Percentiles rank a stretch among this genome's conserved stretches.
Evolutionary conservation across 345 rosid genomes (phyloP).

Genomic region (Melaleuca alternifolia): DNA sequence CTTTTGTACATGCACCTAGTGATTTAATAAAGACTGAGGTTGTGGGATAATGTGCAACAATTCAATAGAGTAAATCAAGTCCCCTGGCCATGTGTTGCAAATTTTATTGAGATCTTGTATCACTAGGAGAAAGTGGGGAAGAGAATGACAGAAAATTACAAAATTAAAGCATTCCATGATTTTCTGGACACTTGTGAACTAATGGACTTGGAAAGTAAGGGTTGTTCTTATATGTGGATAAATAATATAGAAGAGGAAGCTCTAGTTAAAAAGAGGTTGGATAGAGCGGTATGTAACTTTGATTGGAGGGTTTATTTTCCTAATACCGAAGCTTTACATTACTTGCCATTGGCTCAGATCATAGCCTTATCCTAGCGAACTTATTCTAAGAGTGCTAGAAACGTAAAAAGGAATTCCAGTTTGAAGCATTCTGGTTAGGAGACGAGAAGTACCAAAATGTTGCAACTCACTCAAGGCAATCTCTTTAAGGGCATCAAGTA

Average conservation of each 20-base stretch:
- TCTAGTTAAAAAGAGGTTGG: background rate
- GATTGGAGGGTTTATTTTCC: background rate
- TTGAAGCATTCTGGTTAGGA: background rate
- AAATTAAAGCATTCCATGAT: background rate
- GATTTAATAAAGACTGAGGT: background rate
- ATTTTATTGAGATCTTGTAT: background rate
- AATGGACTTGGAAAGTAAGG: too few relatives aligned
- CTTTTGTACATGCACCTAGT: accelerated
- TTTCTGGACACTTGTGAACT: background rate
- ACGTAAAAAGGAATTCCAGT: background rate
- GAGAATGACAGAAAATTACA: background rate
- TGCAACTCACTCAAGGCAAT: background rate
- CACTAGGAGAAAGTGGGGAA: background rate
- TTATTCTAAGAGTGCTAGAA: background rate
- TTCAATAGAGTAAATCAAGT: accelerated
- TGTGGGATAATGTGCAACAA: background rate
- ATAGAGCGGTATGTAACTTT: background rate
- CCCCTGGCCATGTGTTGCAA: background rate
- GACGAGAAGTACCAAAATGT: too few relatives aligned
- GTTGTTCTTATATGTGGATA: background rate
- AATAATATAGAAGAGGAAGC: background rate
- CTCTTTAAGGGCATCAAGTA: background rate
- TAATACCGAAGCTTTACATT: background rate
- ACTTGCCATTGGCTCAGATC: accelerated
- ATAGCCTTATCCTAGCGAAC: background rate